Conservation (phyloP, 1,284 basidiomycete species). For the Naganishia albida region DNA sequence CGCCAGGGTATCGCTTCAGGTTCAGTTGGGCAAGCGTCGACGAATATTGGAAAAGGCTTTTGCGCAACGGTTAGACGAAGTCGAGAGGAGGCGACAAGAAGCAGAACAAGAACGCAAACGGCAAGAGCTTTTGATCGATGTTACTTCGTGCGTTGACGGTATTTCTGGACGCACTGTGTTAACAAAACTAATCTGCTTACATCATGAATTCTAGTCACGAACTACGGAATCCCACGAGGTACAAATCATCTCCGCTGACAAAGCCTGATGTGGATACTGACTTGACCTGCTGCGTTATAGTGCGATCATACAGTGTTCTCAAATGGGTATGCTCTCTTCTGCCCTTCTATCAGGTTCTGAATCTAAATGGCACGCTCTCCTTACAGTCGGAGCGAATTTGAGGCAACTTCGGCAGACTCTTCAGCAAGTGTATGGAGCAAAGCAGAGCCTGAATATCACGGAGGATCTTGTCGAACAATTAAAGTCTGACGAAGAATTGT, state of each 20-base stretch:
- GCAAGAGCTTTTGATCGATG: slow-evolving; percentile 53
- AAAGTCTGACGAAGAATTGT: slow-evolving; percentile 27
- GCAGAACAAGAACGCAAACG: slow-evolving; percentile 51
- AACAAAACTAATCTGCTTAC: not conserved
- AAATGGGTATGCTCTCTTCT: slow-evolving; percentile 12
- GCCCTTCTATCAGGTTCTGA: too few species aligned
- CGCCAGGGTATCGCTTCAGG: slow-evolving; percentile 48
- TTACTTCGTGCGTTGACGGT: slow-evolving; percentile 40
- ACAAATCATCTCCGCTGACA: not conserved
- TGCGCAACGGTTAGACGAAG: slow-evolving; percentile 46
- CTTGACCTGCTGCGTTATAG: slow-evolving; percentile 19
- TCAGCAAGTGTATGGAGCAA: not conserved
- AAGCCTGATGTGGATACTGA: not conserved
- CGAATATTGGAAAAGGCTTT: slow-evolving; percentile 46
- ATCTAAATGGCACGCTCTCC: too few species aligned
- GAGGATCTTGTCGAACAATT: slow-evolving; percentile 25
- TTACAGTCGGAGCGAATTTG: slow-evolving; percentile 18
- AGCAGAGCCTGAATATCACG: slow-evolving; percentile 17
- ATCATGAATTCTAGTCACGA: not conserved
- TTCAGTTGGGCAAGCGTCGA: slow-evolving; percentile 49
- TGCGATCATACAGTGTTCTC: slow-evolving; percentile 32
- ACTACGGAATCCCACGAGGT: not conserved
- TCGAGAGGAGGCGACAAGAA: slow-evolving; percentile 47
- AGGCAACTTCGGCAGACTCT: slow-evolving; percentile 23
- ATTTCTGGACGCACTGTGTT: not conserved